Evolutionary conservation across 805 yeast genomes (phyloP), one percentile per base, ranked within the genome.

Genomic region (Brettanomyces sp.): DNA sequence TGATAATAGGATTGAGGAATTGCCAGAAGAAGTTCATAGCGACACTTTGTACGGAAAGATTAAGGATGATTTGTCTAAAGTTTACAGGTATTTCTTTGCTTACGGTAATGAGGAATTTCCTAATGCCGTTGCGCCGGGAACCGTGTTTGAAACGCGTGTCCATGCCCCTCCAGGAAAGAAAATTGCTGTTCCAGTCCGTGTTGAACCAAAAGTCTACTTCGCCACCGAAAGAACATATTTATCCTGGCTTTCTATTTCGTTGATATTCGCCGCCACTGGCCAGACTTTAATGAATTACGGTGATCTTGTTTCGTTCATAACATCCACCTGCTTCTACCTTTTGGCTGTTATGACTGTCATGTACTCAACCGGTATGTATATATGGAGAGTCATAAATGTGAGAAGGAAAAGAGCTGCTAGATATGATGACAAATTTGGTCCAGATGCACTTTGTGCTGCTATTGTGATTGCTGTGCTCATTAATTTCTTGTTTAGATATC

Each of bases 181-280:
- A 40, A 86, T 93, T 48, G 79, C 89, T 58, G 93, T 93, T 7
- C 99, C 98, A 3, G 95, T 93, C 36, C 78, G 99, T 58, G 90
- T 93, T 35, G 99, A 93, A 66, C 99, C 99, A 48, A 93, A 93
- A 68, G 99, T 93, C n/a, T 93, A 93, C 63, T 93, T 93, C 66
- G 99, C 99, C 5, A 88, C 95, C 23, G 99, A 93, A 65, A 80
- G 99, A 68, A 93, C 99, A 0, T 91, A 82, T 59, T 72, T 93
- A 51, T 79, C 95, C 37, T 93, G 99, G 99, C 68, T 91, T 46
- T 90, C 95, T 37, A 87, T 93, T 55, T 86, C 93, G 7, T 78
- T 93, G 72, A 71, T 91, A 39, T 72, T 93, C 47, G 89, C 93
- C 39, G 95, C 91, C 42, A 85, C 95, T 37, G 95, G 96, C 1